Percentiles rank a stretch among this genome's conserved stretches.
Evolutionary conservation across 2,329 filamentous ascomycete species (phyloP).

Genomic region (Trichoderma simmonsii): DNA sequence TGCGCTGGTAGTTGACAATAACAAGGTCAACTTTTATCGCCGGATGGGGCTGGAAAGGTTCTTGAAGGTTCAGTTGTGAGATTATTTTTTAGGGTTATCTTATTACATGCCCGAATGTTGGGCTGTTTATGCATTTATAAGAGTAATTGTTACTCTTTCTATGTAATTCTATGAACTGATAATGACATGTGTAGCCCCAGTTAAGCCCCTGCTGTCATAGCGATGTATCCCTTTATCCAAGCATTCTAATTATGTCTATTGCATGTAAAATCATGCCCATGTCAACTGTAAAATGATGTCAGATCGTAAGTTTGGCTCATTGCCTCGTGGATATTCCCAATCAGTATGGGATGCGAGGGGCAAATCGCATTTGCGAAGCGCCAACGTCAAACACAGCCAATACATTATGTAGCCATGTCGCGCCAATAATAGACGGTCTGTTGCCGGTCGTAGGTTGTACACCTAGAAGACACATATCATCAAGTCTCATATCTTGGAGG

Average conservation of each 20-base stretch:
- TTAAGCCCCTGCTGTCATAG: neutral
- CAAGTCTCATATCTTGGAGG: neutral
- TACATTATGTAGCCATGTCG: neutral
- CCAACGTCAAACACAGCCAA: neutral
- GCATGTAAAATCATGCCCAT: neutral
- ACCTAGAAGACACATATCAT: neutral
- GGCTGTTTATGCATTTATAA: neutral
- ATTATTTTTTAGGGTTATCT: rapidly evolving
- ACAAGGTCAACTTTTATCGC: constrained; percentile 10
- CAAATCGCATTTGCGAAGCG: neutral
- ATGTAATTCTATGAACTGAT: neutral
- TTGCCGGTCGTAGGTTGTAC: neutral
- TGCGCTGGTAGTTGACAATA: neutral
- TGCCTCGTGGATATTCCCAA: neutral
- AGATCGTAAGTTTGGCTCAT: neutral
- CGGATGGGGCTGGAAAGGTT: neutral
- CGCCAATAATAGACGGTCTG: neutral
- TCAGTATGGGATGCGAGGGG: neutral
- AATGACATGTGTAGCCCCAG: neutral
- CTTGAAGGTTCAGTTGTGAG: neutral
- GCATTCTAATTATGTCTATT: neutral
- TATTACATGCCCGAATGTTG: neutral
- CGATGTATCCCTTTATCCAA: neutral
- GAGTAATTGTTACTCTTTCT: neutral
- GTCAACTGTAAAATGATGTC: neutral